These are phyloP conservation scores for Alternaria sp. DNA, from an alignment of 2,329 filamentous ascomycete species.

Conservation along the genomic window DNA sequence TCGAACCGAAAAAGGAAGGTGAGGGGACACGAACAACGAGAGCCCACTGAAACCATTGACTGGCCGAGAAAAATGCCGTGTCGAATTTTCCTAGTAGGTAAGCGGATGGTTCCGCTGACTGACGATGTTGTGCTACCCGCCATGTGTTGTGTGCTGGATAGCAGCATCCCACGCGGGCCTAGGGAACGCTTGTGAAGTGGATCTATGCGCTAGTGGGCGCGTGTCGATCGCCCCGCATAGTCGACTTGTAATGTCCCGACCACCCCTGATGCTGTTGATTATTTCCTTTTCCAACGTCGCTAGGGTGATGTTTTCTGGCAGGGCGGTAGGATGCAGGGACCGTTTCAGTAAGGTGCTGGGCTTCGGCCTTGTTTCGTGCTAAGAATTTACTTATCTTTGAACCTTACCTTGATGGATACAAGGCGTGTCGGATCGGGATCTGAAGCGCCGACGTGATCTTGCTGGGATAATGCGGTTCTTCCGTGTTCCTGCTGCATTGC, in stretches of 20 bases:
- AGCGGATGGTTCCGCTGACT: conserved; percentile 4
- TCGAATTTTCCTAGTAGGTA: neutral
- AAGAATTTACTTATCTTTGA: conserved; percentile 3
- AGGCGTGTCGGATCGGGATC: neutral
- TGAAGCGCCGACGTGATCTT: neutral
- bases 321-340: neutral
- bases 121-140: conserved; percentile 3
- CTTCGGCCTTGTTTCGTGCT: neutral
- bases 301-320: neutral
- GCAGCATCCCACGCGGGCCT: conserved; percentile 5
- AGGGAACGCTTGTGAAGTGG: conserved; percentile 1
- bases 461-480: neutral
- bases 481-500: neutral
- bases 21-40: neutral
- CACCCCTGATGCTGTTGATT: neutral
- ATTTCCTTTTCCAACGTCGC: conserved; percentile 1
- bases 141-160: neutral
- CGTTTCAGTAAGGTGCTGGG: neutral
- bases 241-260: conserved; percentile 11
- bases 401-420: neutral
- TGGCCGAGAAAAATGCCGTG: conserved; percentile 9
- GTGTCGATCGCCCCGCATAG: conserved; percentile 9
- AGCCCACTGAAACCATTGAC: neutral
- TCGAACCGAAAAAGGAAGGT: conserved; percentile 1
- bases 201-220: neutral